Base-by-base conservation (phyloP, 371 early-diverging fungal genomes). In the Apophysomyces trapeziformis region DNA sequence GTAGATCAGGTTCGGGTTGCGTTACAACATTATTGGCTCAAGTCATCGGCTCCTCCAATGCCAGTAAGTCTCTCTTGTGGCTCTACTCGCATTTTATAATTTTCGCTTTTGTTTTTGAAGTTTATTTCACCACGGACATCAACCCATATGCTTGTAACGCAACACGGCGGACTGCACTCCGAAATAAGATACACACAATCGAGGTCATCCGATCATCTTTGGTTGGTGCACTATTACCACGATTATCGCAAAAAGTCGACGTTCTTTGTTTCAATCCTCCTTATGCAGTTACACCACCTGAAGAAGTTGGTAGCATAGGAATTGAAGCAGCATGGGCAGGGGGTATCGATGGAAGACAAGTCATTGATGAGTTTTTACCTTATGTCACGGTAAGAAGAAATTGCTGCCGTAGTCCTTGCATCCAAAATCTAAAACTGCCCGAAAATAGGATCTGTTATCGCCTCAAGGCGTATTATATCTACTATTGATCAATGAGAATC, bases 271-370 rank as follows among this genome's bases (percentile, higher is more conserved):
- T 96, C 74, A 97, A 97, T 73, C 96, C 98, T 7, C 98, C 98
- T 0, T 97, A 97, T 76, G 95, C 91, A 4, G 90, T 90, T 6
- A 93, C 96, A 1, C 83, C 89, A 6, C 78, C 85, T 12, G 89
- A 87, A 39, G 93, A 94, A 61, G 90, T 93, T 5, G 92, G 90
- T 12, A 83, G 89, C 50, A 75, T 77, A n/a, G 81, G 85, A 5
- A 92, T 96, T 59, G 92, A 88, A 44, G 93, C 95, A 1, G 81
- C 94, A 0, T 97, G 96, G 96, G 98, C 97, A 0, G 99, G 99
- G 11, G 99, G 99, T 3, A 80, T 88, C 13, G 87, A 92, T 65
- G 99, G 99, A 11, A 81, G 98, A 39, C 90, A 92, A 64, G 96
- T 99, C 5, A 93, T 97, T 61, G 95, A 98, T 78, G 69, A 74